Percentiles rank a stretch among this genome's conserved stretches.
phyloP scores from a whole-genome alignment of 2,329 filamentous ascomycete genomes.

The Penicillium paneum region DNA sequence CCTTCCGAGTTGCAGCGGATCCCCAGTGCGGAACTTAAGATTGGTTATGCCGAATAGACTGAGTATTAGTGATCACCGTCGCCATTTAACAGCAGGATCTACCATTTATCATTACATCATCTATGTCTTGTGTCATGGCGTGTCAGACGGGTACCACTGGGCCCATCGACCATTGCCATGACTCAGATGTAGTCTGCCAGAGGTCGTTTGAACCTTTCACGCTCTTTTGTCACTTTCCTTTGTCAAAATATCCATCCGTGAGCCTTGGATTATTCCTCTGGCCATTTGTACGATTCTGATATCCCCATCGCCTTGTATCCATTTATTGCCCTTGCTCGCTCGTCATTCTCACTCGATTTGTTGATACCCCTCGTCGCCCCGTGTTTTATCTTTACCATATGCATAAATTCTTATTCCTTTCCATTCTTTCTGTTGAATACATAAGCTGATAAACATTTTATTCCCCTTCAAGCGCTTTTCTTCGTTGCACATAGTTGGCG shows the following conservation, averaged over 20 bases:
- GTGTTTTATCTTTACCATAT: conserved; percentile 14
- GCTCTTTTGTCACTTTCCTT: conserved; percentile 12
- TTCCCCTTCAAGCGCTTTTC: background rate
- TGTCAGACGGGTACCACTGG: background rate
- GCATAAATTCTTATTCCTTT: conserved; percentile 17
- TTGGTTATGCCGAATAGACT: conserved; percentile 18
- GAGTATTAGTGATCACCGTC: background rate
- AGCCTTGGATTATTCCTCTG: background rate
- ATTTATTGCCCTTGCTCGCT: conserved; percentile 7
- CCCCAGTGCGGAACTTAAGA: conserved; percentile 20
- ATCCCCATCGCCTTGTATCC: conserved; percentile 4
- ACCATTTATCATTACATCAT: background rate
- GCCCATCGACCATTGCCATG: background rate
- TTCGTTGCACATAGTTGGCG: conserved; percentile 1
- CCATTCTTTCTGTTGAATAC: conserved; percentile 10
- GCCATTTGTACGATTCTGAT: conserved; percentile 6
- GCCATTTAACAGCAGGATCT: background rate
- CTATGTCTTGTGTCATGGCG: background rate
- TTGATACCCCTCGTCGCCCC: conserved; percentile 26
- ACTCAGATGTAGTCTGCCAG: conserved; percentile 10
- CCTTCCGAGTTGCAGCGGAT: conserved; percentile 57
- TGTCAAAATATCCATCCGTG: conserved; percentile 3
- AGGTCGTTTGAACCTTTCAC: conserved; percentile 26
- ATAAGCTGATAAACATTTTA: background rate
- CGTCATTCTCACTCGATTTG: conserved; percentile 15